Conservation (phyloP, 495 filamentous ascomycete genomes). For the Chaetomium cochliodes region DNA sequence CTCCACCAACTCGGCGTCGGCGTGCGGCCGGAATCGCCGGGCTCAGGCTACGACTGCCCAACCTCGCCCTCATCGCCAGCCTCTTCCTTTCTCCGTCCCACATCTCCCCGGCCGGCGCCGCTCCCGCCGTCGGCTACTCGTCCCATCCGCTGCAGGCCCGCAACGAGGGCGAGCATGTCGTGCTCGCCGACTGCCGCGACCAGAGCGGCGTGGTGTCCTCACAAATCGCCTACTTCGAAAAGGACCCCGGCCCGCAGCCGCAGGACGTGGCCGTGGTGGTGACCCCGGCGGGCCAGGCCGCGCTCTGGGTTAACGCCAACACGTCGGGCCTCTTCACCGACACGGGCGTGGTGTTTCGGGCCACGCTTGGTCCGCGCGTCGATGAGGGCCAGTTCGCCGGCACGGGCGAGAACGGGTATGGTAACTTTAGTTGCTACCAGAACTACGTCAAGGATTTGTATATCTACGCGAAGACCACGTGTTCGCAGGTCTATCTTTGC, state of each 20-base stretch:
- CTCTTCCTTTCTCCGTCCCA: neutral
- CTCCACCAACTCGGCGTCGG: neutral
- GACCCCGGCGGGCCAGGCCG: conserved; percentile 29
- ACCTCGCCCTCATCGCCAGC: conserved; percentile 11
- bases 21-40: neutral
- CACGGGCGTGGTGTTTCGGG: conserved; percentile 36
- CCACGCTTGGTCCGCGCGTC: conserved; percentile 34
- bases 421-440: conserved; percentile 42
- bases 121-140: neutral
- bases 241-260: conserved; percentile 25
- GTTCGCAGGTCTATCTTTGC: conserved; percentile 40
- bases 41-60: neutral
- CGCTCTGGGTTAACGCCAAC: conserved; percentile 37
- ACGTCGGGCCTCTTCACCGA: conserved; percentile 37
- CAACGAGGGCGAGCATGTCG: conserved; percentile 31
- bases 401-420: conserved; percentile 40
- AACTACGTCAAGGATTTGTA: conserved; percentile 33
- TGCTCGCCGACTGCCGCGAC: conserved; percentile 37
- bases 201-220: conserved; percentile 29
- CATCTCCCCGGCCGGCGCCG: neutral
- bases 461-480: conserved; percentile 29
- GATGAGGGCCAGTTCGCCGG: conserved; percentile 38
- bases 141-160: neutral
- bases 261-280: conserved; percentile 37
- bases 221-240: conserved; percentile 41